Conservation (phyloP, 306 rosid genomes). For the Lupinus albus region DNA sequence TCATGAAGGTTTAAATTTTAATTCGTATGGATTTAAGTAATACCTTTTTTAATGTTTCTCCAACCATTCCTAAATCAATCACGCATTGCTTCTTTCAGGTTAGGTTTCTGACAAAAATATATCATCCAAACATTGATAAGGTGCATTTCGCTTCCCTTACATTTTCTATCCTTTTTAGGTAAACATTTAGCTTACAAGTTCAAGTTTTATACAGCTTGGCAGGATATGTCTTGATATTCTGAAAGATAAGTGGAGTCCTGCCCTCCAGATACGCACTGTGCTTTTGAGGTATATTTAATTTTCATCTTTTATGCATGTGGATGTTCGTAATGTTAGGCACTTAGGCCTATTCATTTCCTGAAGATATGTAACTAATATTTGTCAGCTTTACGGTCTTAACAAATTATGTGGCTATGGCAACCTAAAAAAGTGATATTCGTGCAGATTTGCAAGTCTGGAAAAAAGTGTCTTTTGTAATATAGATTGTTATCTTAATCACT, state of each 20-base stretch:
- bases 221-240: constrained; percentile 91
- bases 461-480: background rate
- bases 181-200: constrained; percentile 24
- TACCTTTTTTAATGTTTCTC: constrained; percentile 1
- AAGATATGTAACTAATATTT: constrained; percentile 27
- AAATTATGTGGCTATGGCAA: background rate
- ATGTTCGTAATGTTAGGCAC: background rate
- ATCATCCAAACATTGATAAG: constrained; percentile 99
- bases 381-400: background rate
- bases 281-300: constrained; percentile 70
- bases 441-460: constrained; percentile 12
- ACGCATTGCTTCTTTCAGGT: constrained; percentile 59
- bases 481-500: constrained; percentile 1
- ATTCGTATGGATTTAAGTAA: constrained; percentile 3
- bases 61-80: constrained; percentile 13
- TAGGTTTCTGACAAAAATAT: constrained; percentile 91
- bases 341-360: constrained; percentile 12
- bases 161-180: constrained; percentile 3
- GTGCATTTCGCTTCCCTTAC: constrained; percentile 44
- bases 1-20: constrained; percentile 22
- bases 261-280: constrained; percentile 88
- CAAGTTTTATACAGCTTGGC: constrained; percentile 64
- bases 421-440: background rate
- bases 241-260: constrained; percentile 95
- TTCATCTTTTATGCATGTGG: constrained; percentile 6